Evolutionary conservation across 1,284 basidiomycete genomes (phyloP), one percentile per base, ranked within the genome.

Genomic region (Austroboletus olivaceoglutinosus): DNA sequence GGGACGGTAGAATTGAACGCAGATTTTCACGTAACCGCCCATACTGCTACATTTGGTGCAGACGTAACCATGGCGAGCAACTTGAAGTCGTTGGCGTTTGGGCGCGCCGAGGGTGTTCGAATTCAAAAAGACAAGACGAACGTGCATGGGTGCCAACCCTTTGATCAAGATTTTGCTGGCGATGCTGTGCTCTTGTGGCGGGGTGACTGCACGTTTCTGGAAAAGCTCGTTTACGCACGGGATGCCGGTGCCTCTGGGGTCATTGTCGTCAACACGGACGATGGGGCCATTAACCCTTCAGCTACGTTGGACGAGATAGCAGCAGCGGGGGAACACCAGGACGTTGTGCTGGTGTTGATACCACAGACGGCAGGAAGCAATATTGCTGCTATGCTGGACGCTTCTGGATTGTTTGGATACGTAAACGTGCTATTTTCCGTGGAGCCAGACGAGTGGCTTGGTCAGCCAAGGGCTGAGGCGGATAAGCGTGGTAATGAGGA

Each of bases 161-260:
- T 83, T 65, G 57, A 68, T 2, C 67, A 74, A 33, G 46, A 63
- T 5, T 79, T 81, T 54, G 64, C 70, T 6, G 76, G 78, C 46
- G 75, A 76, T 29, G 76, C 82, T 2, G 60, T 89, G 25, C 64
- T 90, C 9, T 73, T 84, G 7, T 70, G 72, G 47, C 78, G 91
- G 42, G 92, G 92, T 16, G 78, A 76, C 13, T 96, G 92, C 66
- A 86, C 89, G 3, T 95, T 95, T 70, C 64, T 91, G 18, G 80
- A 90, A 60, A 96, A 95, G 71, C 74, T 93, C 12, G 46, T 81
- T 16, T 58, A 75, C 45, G 91, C 90, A 5, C 76, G 77, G 36
- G 68, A 72, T 15, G 85, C 83, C 1, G 85, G 82, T 8, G 91
- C 90, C 10, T 79, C 78, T 2, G 91, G 91, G 2, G 80, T 91